phyloP scores from a whole-genome alignment of 2,329 filamentous ascomycete genomes.

The Penicillium olsonii region DNA sequence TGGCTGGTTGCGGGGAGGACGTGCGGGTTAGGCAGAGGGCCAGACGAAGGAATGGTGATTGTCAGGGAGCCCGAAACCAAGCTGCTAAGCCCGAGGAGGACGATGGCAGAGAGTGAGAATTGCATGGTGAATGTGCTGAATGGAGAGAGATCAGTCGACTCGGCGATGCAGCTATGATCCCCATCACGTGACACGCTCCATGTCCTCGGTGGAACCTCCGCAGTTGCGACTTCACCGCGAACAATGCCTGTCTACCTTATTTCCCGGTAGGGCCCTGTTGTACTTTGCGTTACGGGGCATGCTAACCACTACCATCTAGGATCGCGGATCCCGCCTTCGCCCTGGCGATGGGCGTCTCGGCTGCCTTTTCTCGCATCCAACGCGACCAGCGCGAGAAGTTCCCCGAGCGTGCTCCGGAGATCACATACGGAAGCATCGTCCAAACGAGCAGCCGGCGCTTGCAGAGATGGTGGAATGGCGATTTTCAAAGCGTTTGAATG shows the following conservation, averaged over 20 bases:
- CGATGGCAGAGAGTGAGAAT: conserved; percentile 3
- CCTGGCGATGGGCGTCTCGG: conserved; percentile 50
- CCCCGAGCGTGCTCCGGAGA: conserved; percentile 38
- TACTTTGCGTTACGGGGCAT: too few species aligned
- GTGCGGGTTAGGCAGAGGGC: conserved; percentile 46
- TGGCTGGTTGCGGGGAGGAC: conserved; percentile 50
- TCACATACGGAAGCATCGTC: conserved; percentile 32
- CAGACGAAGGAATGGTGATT: conserved; percentile 44
- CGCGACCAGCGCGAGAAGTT: conserved; percentile 55
- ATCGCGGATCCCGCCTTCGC: conserved; percentile 58
- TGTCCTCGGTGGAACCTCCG: background rate
- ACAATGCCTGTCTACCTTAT: conserved; percentile 40
- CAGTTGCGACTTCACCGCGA: background rate
- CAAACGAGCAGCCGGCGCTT: conserved; percentile 33
- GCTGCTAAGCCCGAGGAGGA: conserved; percentile 2
- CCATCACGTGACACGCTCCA: background rate
- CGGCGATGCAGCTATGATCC: background rate
- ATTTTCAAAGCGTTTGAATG: conserved; percentile 34
- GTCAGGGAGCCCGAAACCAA: conserved; percentile 30
- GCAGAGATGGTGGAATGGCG: conserved; percentile 44
- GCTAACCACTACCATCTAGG: conserved; percentile 33
- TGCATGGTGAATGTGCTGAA: conserved; percentile 2
- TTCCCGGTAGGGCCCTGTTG: conserved; percentile 40
- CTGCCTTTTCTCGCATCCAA: conserved; percentile 56
- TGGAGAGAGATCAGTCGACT: background rate